Evolutionary conservation across 495 filamentous ascomycete species (phyloP), one percentile per base, ranked within the genome.

Genomic region (Aspergillus coremiiformis): DNA sequence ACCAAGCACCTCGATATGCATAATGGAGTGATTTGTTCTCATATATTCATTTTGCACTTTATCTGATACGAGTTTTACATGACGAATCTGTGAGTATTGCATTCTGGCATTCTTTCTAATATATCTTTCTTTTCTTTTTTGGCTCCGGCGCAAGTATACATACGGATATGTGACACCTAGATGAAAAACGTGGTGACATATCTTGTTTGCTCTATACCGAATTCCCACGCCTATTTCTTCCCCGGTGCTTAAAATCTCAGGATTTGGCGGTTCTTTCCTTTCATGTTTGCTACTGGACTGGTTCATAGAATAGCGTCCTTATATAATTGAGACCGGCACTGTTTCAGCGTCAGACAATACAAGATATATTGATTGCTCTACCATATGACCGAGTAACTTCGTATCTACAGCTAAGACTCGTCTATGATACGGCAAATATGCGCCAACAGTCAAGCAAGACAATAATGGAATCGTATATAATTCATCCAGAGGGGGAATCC

Each of bases 101-200:
- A 49, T 39, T 19, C 21, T 39, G 21, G 35, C 33, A 22, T 20
- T 39, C 47, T 22, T 46, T 46, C 6, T 46, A 27, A 4, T 27
- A 4, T 27, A 4, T 27, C 24, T 27, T 27, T 27, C 24, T 27
- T 27, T 27, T 27, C 24, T 27, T 27, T 35, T 35, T 27, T 26
- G 26, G 49, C 26, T 33, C 19, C 22, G 42, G 50, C 50, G 50
- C 42, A 45, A 35, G n/a, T 35, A 52, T 46, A 45, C n/a, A 29
- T 45, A 15, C 11, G n/a, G n/a, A n/a, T 44, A 39, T 27, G 10
- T n/a, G 42, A n/a, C 10, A 32, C 12, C 32, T 14, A 10, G 35
- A n/a, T 32, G 24, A n/a, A 19, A 27, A 33, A 33, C 19, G 20
- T 20, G 30, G 23, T 20, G 33, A 26, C 22, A 35, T 39, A 49